Evolutionary conservation across 257 asterid genomes (phyloP).

Genomic region (Lantana camara): DNA sequence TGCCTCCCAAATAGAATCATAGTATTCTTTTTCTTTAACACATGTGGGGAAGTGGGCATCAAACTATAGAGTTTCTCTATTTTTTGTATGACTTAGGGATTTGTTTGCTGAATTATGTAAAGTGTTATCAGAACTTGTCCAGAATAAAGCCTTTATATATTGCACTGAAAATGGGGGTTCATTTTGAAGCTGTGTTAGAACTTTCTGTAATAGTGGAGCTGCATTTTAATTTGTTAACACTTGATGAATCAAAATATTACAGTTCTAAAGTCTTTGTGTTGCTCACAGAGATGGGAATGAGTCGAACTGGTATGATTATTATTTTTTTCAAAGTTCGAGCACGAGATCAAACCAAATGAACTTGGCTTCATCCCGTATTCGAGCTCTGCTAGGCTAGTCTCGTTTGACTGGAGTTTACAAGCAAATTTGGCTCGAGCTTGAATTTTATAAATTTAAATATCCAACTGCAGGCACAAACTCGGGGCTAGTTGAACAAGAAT

Average conservation of each 20-base stretch:
- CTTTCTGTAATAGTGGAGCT: neutral
- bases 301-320: no score
- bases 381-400: no score
- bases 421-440: no score
- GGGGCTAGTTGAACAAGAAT: no score
- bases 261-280: neutral
- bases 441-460: no score
- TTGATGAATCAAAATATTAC: no score
- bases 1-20: constrained; percentile 25
- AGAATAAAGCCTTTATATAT: neutral
- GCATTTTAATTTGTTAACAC: neutral
- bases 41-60: constrained; percentile 4
- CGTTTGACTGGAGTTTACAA: no score
- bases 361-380: no score
- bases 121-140: neutral
- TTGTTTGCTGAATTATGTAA: constrained; percentile 12
- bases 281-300: neutral
- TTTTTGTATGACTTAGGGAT: constrained; percentile 18
- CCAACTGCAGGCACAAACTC: no score
- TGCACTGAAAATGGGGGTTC: constrained; percentile 1
- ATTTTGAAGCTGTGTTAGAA: neutral
- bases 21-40: constrained; percentile 29
- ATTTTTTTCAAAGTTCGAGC: no score
- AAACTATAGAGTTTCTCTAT: constrained; percentile 18
- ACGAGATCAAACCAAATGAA: no score